phyloP scores from a whole-genome alignment of 208 protist species.

The Porcisia deanei region DNA sequence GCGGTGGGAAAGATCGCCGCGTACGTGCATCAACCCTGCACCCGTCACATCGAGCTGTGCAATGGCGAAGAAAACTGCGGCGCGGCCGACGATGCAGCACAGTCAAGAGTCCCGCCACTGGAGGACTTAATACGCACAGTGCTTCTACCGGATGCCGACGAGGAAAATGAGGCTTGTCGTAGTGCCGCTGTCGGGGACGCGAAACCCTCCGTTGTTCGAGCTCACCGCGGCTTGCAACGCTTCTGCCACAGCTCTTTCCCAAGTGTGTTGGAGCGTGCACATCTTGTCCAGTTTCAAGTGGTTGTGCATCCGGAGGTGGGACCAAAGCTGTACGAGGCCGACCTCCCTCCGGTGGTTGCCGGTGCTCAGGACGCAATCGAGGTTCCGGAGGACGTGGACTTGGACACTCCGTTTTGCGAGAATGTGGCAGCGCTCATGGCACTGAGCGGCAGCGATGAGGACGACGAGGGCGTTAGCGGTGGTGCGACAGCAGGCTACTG shows the following conservation, averaged over 20 bases:
- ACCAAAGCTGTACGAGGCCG: conserved; percentile 48
- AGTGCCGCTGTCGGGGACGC: not conserved
- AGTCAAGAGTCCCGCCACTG: conserved; percentile 3
- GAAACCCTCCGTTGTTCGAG: not conserved
- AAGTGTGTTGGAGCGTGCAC: conserved; percentile 68
- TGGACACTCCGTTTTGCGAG: conserved; percentile 68
- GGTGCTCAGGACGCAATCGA: conserved; percentile 67
- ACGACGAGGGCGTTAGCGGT: conserved; percentile 21
- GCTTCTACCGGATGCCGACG: conserved; percentile 17
- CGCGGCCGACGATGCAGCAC: conserved; percentile 10
- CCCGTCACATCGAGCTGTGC: conserved; percentile 49
- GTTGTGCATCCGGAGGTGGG: conserved; percentile 36
- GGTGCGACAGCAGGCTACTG: not conserved
- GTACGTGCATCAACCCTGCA: conserved; percentile 49
- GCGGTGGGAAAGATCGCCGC: conserved; percentile 93
- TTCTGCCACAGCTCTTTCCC: conserved; percentile 63
- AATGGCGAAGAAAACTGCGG: conserved; percentile 62
- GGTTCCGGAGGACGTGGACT: conserved; percentile 49
- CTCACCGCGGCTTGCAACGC: conserved; percentile 31
- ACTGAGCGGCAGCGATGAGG: conserved; percentile 55
- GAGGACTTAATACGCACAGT: conserved; percentile 16
- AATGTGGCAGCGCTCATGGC: conserved; percentile 49
- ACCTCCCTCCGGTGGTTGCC: conserved; percentile 54
- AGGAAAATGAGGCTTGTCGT: not conserved
- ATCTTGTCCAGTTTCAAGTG: conserved; percentile 54